Base-by-base conservation (phyloP, 2,329 filamentous ascomycete genomes). In the Penicillium sp. region DNA sequence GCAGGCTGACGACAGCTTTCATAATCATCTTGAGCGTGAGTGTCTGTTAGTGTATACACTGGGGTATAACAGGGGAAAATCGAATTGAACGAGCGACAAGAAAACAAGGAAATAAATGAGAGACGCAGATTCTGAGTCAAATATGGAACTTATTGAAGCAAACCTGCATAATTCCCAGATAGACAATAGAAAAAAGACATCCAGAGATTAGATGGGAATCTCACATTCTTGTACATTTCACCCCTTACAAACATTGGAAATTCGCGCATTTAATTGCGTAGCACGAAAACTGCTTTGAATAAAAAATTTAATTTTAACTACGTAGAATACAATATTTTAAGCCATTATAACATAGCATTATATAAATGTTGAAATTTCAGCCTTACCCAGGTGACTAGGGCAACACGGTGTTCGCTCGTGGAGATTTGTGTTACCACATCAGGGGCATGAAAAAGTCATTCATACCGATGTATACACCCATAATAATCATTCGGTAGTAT, bases 151-250 rank as follows among this genome's bases (percentile, higher is more conserved):
- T 23, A 23, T 6, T 9, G 3, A 40, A 35, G 35, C 11, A n/a
- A 3, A 40, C 16, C 12, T 40, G 24, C n/a, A n/a, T 18, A 3
- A 30, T 43, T 52, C 12, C 38, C 30, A 30, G 7, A 40, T n/a
- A 45, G 20, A 14, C n/a, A 43, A 8, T 4, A 45, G 24, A 33
- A 8, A 33, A 45, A 28, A n/a, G 14, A 21, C 26, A 50, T 33
- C 2, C 33, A 26, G 7, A 18, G 16, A 43, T 30, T 5, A 20
- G n/a, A 43, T 42, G 42, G 49, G 49, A 52, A 55, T 43, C 45
- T 55, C 38, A 11, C 52, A 55, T 55, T 55, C 52, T 24, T 55
- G 14, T 42, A 30, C 24, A 43, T 8, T 20, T 11, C n/a, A 33
- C 18, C 38, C 38, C 38, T 28, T 28, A 28, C 26, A 28, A 28